phyloP scores from a whole-genome alignment of 768 basidiomycete genomes.

The Calocybe cyanea region DNA sequence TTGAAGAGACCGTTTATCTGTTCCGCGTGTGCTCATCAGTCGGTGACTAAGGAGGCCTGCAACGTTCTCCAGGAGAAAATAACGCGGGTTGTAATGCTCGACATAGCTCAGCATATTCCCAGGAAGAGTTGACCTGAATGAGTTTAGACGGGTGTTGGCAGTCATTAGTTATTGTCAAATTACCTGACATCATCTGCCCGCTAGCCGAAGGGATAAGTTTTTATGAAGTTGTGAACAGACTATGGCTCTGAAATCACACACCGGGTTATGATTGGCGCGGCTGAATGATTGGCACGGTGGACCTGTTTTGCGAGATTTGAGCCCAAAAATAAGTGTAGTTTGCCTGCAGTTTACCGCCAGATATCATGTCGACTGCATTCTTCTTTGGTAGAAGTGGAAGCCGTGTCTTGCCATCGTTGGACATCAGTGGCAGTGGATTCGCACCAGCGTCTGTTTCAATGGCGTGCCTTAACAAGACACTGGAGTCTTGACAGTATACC shows the following conservation, averaged over 20 bases:
- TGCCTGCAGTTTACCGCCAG: constrained; percentile 48
- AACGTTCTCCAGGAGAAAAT: constrained; percentile 74
- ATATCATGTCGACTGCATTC: constrained; percentile 67
- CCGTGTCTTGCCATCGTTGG: constrained; percentile 33
- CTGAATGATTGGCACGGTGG: constrained; percentile 79
- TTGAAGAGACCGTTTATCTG: constrained; percentile 24
- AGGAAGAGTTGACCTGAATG: constrained; percentile 48
- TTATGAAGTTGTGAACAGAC: background rate
- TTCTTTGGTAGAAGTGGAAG: constrained; percentile 50
- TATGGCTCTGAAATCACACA: constrained; percentile 25
- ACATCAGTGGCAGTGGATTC: constrained; percentile 33
- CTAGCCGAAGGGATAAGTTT: constrained; percentile 32
- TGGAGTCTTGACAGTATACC: constrained; percentile 67
- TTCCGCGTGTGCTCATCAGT: constrained; percentile 34
- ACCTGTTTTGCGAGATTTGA: constrained; percentile 34
- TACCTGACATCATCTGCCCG: constrained; percentile 60
- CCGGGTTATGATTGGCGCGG: constrained; percentile 57
- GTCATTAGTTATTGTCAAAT: background rate
- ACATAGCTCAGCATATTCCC: constrained; percentile 70
- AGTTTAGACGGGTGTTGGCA: background rate
- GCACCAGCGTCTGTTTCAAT: constrained; percentile 43
- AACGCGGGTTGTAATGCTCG: constrained; percentile 59
- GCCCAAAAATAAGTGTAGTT: background rate
- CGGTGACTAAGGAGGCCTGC: constrained; percentile 51
- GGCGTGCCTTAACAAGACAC: constrained; percentile 54